These are phyloP conservation scores for Osmanthus fragrans DNA, from an alignment of 257 asterid species.

Conservation along the genomic window DNA sequence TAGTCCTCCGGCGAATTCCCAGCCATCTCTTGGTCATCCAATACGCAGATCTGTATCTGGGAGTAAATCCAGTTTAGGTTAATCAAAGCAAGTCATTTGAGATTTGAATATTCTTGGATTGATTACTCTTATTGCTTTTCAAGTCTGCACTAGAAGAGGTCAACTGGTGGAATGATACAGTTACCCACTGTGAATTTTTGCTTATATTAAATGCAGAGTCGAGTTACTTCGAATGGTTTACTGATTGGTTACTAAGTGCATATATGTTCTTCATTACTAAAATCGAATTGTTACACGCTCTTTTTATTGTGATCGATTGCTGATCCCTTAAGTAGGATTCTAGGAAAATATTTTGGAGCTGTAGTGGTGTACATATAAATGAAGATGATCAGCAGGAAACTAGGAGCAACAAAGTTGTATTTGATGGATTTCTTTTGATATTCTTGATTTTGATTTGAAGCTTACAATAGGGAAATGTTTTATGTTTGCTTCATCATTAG, in stretches of 20 bases:
- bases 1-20: constrained; percentile 58
- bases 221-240: constrained; percentile 23
- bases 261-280: constrained; percentile 8
- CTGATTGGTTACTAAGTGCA: constrained; percentile 23
- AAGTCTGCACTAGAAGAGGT: constrained; percentile 23
- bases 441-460: not conserved
- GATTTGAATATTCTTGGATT: constrained; percentile 24
- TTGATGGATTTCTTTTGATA: constrained; percentile 22
- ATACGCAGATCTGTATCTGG: constrained; percentile 75
- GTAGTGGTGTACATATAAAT: constrained; percentile 33
- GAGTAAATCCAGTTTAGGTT: constrained; percentile 73
- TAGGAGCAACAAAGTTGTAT: constrained; percentile 32
- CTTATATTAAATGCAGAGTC: constrained; percentile 25
- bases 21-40: constrained; percentile 61
- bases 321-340: constrained; percentile 25
- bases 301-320: constrained; percentile 26
- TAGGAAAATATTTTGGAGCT: constrained; percentile 39
- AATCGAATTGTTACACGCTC: constrained; percentile 20
- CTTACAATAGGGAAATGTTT: not conserved
- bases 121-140: constrained; percentile 21
- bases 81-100: constrained; percentile 27
- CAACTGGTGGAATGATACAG: constrained; percentile 16
- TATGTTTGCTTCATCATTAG: not conserved
- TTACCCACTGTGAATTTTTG: constrained; percentile 17
- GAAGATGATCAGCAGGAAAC: constrained; percentile 29